Evolutionary conservation across 2,329 filamentous ascomycete species (phyloP), one percentile per base, ranked within the genome.

Genomic region (Diaporthe longicolla): DNA sequence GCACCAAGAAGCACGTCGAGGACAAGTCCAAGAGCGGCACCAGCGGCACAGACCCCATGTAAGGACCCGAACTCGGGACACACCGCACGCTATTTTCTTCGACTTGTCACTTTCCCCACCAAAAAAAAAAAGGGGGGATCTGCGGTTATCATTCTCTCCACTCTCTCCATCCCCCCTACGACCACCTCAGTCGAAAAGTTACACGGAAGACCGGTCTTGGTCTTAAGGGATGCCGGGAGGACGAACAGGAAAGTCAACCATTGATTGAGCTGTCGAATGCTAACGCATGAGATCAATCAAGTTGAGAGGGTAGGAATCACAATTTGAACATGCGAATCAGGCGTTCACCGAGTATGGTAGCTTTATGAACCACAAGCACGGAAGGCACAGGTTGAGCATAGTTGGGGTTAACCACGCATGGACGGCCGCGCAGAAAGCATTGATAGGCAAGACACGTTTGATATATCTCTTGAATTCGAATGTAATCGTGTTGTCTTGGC

Each of bases 1-100:
- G 87, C 81, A 92, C 91, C 37, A 90, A 90, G 84, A 79, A 82
- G 75, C 78, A 85, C 65, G 86, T 89, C 70, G 84, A 89, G 81
- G 85, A 89, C 81, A 85, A 79, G 65, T 75, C 76, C 75, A 88
- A 86, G 83, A 79, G 82, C 13, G 86, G 86, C 55, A 89, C 86
- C n/a, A 89, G 86, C 78, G 84, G 83, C 81, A 80, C 78, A 37
- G 86, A 88, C 45, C 74, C 71, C 17, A 75, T 75, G 75, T 75
- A 61, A 73, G 55, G 50, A 68, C 6, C 43, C 29, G 17, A 40
- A 65, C 59, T 48, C 26, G 24, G 63, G 40, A 65, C 24, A 37
- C 32, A 68, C 32, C 21, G 24, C n/a, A 32, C 45, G 17, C 29
- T 11, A 13, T 54, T 68, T 29, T 3, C n/a, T 54, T 32, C 63